Percentiles rank a stretch among this genome's conserved stretches.
phyloP scores from a whole-genome alignment of 192 early-diverging fungal species.

The Lobosporangium transversale region DNA sequence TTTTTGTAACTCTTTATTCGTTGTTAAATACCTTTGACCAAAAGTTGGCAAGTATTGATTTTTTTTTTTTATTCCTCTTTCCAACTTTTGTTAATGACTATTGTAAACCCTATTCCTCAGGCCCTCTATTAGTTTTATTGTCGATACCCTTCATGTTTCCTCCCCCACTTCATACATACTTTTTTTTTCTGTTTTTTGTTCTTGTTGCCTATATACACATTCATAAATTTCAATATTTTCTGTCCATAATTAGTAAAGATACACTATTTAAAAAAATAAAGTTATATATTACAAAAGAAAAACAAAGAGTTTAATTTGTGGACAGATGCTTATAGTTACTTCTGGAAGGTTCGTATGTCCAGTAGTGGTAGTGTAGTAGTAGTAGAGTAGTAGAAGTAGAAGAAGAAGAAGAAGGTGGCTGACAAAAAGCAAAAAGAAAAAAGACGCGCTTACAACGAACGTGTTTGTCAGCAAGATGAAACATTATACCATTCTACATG shows the following conservation, averaged over 20 bases:
- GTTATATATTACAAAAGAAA: constrained; percentile 3
- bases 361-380: too few species aligned
- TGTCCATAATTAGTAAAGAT: not conserved
- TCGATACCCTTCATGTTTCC: too few species aligned
- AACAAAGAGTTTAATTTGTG: too few species aligned
- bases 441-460: not conserved
- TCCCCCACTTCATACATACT: not conserved
- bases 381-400: too few species aligned
- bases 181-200: constrained; percentile 1
- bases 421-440: not conserved
- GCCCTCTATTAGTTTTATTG: not conserved
- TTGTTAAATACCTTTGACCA: too few species aligned
- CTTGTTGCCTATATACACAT: not conserved
- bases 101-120: not conserved
- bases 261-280: not conserved
- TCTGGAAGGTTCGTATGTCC: too few species aligned
- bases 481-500: too few species aligned
- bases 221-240: not conserved
- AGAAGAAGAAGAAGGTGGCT: too few species aligned
- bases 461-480: too few species aligned
- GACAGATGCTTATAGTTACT: too few species aligned
- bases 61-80: too few species aligned
- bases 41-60: too few species aligned
- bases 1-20: not conserved
- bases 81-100: not conserved